These are phyloP conservation scores for Rhizomucor miehei DNA, from an alignment of 371 early-diverging fungal genomes.

Conservation along the genomic window DNA sequence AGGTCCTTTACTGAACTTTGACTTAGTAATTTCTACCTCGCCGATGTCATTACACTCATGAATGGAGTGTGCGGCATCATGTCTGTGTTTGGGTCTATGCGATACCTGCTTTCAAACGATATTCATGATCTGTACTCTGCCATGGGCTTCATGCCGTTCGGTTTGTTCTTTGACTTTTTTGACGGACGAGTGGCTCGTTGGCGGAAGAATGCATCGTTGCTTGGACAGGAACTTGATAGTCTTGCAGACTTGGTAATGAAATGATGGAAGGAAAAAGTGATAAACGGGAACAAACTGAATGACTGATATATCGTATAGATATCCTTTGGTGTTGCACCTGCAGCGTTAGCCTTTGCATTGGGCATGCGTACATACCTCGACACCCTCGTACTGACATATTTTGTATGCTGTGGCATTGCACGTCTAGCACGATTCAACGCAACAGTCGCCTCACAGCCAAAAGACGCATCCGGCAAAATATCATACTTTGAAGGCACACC, in stretches of 20 bases:
- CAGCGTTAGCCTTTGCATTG: conserved; percentile 81
- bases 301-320: conserved; percentile 44
- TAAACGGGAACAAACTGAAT: neutral
- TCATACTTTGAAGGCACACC: conserved; percentile 90
- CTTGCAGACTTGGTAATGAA: conserved; percentile 82
- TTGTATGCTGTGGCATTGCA: conserved; percentile 88
- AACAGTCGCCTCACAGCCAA: conserved; percentile 76
- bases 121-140: conserved; percentile 60
- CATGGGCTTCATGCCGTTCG: conserved; percentile 75
- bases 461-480: conserved; percentile 76
- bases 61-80: conserved; percentile 84
- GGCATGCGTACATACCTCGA: conserved; percentile 86
- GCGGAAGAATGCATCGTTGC: conserved; percentile 68
- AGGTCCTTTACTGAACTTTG: neutral
- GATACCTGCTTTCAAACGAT: conserved; percentile 71
- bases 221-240: conserved; percentile 82
- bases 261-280: neutral
- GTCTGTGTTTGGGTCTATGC: conserved; percentile 79
- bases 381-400: conserved; percentile 72
- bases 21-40: conserved; percentile 71
- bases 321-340: conserved; percentile 87
- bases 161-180: conserved; percentile 79
- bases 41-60: conserved; percentile 84
- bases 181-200: conserved; percentile 91
- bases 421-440: conserved; percentile 89